Evolutionary conservation across 768 basidiomycete genomes (phyloP), one percentile per base, ranked within the genome.

Genomic region (Saitozyma podzolica): DNA sequence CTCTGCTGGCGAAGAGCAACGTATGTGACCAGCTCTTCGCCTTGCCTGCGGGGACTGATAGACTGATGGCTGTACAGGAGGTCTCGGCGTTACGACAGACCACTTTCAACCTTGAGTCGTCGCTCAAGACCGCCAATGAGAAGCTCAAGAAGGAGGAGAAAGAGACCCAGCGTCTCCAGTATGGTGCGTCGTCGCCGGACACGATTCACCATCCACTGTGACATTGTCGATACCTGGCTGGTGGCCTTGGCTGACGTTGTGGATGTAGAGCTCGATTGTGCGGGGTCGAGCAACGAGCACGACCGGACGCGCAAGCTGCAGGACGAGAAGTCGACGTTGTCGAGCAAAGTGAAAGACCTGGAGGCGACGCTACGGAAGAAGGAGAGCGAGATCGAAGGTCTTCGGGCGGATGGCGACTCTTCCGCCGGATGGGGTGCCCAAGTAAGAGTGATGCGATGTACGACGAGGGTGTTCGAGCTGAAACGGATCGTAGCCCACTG

Each of bases 71-170:
- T n/a, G 17, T 0, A 37, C 50, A 80, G 78, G 79, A 80, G 53
- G 65, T 80, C 4, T 52, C 60, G 10, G 62, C 67, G 13, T 49
- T 72, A 17, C 56, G 68, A 9, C 60, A 78, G 45, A 66, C 69
- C 42, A 55, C 75, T n/a, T 63, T 69, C 7, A 80, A 78, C 54
- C 66, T 75, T 10, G 76, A 80, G 54, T 64, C 74, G 0, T 70
- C 71, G 13, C 42, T 76, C 20, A 48, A 57, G 6, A 56, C 61
- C 10, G 65, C 74, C 2, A 64, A 64, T 16, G 68, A 72, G 9
- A 70, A 65, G 49, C 54, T 70, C 8, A 73, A 68, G 56, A 63
- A 60, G 56, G 65, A 71, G 40, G 73, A 78, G 37, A 78, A 73
- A 50, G 72, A 76, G 39, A 75, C 67, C 6, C 63, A 65, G 40